Conservation (phyloP, 805 yeast genomes). For the Scheffersomyces lignosus region DNA sequence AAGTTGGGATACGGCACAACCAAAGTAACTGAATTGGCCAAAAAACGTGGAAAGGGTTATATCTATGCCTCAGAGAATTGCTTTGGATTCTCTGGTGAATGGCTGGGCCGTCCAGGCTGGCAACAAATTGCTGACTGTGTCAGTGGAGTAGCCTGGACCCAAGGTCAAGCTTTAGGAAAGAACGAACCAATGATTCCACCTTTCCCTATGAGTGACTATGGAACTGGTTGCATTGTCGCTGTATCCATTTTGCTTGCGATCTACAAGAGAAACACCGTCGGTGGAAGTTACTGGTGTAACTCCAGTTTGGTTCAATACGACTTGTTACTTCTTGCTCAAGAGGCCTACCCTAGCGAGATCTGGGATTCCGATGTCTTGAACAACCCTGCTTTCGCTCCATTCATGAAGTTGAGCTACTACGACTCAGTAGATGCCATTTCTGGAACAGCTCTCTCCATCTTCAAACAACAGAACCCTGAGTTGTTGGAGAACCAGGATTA, state of each 20-base stretch:
- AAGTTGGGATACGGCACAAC: constrained; percentile 30
- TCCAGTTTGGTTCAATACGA: constrained; percentile 32
- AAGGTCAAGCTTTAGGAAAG: constrained; percentile 24
- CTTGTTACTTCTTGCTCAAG: constrained; percentile 26
- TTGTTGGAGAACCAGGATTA: constrained; percentile 6
- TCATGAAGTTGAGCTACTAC: constrained; percentile 10
- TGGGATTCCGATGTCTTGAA: constrained; percentile 4
- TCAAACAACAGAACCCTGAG: constrained; percentile 10
- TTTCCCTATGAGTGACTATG: constrained; percentile 38
- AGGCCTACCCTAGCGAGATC: constrained; percentile 8
- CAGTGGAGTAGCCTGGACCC: constrained; percentile 33
- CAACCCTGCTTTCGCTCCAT: constrained; percentile 2
- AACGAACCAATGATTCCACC: constrained; percentile 36
- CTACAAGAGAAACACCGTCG: constrained; percentile 22
- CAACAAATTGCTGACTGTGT: constrained; percentile 37
- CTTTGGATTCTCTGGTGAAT: constrained; percentile 31
- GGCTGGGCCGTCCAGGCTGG: constrained; percentile 34
- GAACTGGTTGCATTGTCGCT: constrained; percentile 34
- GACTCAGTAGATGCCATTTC: constrained; percentile 14
- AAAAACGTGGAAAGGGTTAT: constrained; percentile 28
- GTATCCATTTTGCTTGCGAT: constrained; percentile 29
- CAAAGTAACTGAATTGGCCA: constrained; percentile 22
- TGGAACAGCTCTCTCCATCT: constrained; percentile 8
- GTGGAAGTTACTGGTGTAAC: constrained; percentile 32
- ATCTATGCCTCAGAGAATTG: constrained; percentile 33